These are phyloP conservation scores for Zizania palustris DNA, from an alignment of 202 grass and related monocot genomes.

Conservation along the genomic window DNA sequence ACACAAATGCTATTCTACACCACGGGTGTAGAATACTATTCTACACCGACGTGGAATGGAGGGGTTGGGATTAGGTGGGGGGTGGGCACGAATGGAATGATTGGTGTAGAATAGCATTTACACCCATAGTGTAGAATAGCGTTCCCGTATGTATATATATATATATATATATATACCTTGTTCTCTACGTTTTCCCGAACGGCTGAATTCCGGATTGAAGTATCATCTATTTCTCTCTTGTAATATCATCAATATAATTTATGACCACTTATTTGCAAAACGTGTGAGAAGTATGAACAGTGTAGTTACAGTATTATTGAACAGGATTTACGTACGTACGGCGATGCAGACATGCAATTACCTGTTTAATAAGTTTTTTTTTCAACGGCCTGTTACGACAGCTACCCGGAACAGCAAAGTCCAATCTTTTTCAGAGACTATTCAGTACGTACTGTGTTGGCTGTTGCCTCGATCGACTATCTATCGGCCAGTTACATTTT, in stretches of 20 bases:
- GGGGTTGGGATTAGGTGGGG: no score
- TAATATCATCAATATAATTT: neutral
- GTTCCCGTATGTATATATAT: no score
- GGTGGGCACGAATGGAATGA: no score
- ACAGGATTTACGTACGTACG: neutral
- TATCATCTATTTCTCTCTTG: neutral
- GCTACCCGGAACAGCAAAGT: neutral
- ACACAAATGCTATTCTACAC: no score
- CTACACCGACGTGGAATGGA: no score
- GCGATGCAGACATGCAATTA: neutral
- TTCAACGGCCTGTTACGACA: neutral
- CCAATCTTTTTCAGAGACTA: neutral
- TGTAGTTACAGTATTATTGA: neutral
- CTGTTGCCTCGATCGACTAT: no score
- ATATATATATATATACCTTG: neutral
- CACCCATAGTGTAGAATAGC: no score
- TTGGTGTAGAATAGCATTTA: no score
- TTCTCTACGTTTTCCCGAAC: neutral
- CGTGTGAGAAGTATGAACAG: neutral
- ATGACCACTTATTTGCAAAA: neutral
- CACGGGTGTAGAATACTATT: no score
- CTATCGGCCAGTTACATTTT: neutral
- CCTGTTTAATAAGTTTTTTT: neutral
- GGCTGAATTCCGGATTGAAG: neutral
- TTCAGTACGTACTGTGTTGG: neutral